Percentiles rank a stretch among this genome's conserved stretches.
Conservation (phyloP, 805 yeast species). For the Ogataea zsoltii region DNA sequence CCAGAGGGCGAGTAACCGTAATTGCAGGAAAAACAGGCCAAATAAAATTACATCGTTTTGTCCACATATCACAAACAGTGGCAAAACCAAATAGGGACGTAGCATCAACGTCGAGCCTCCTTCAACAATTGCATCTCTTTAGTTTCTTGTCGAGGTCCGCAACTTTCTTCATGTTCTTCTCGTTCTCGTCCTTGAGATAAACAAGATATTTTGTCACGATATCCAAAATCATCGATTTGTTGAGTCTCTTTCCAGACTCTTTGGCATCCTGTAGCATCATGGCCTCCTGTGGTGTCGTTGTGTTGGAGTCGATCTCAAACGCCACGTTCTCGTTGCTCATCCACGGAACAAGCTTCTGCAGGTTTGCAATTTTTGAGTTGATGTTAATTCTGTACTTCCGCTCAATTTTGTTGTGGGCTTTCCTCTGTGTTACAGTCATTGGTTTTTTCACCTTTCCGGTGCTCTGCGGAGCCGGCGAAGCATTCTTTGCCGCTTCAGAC, state of each 20-base stretch:
- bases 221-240: conserved; percentile 68
- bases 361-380: conserved; percentile 67
- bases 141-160: conserved; percentile 30
- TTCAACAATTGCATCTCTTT: conserved; percentile 16
- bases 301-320: conserved; percentile 50
- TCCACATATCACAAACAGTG: too few species aligned
- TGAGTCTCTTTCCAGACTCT: conserved; percentile 43
- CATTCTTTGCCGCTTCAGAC: neutral
- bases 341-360: conserved; percentile 69
- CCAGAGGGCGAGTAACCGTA: too few species aligned
- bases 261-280: conserved; percentile 10
- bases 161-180: conserved; percentile 22
- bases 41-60: too few species aligned
- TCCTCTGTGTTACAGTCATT: conserved; percentile 48
- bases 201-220: conserved; percentile 64
- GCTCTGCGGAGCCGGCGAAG: neutral
- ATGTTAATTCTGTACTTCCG: conserved; percentile 71
- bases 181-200: conserved; percentile 52
- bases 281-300: conserved; percentile 5
- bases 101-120: too few species aligned
- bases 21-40: too few species aligned
- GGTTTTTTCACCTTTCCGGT: conserved; percentile 27
- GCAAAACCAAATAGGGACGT: too few species aligned
- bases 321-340: conserved; percentile 63
- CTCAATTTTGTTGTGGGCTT: conserved; percentile 73